Conservation (phyloP, 257 asterid species). For the Eucommia ulmoides region DNA sequence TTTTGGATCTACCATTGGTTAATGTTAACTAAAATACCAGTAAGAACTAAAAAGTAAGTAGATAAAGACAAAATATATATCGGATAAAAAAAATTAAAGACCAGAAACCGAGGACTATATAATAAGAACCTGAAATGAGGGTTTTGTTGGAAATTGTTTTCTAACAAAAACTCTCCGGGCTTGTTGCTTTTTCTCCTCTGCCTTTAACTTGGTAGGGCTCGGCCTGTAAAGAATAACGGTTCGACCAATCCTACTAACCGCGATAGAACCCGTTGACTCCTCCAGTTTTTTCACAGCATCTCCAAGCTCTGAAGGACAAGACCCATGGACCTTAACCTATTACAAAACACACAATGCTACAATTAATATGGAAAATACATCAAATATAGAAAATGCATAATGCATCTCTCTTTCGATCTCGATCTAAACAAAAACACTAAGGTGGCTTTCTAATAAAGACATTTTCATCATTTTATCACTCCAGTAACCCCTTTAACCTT, state of each 20-base stretch:
- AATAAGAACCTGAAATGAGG: constrained; percentile 28
- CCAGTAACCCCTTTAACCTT: too few relatives aligned
- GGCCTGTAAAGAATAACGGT: constrained; percentile 92
- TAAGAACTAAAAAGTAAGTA: not conserved
- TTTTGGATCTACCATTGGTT: not conserved
- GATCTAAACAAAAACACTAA: too few relatives aligned
- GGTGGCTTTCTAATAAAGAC: not conserved
- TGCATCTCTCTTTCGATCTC: not conserved
- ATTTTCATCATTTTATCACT: not conserved
- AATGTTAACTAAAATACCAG: not conserved
- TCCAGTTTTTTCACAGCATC: constrained; percentile 64
- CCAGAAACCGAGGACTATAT: too few relatives aligned
- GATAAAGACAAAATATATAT: not conserved
- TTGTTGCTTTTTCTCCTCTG: constrained; percentile 64
- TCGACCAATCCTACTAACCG: constrained; percentile 68
- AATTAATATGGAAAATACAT: not conserved
- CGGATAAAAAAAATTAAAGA: too few relatives aligned
- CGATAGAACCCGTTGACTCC: constrained; percentile 58
- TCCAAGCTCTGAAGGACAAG: constrained; percentile 71
- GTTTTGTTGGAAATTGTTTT: constrained; percentile 19
- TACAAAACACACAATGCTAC: not conserved
- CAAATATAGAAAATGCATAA: not conserved
- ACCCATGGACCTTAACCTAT: constrained; percentile 71
- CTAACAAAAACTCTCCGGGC: constrained; percentile 23
- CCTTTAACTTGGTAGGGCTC: constrained; percentile 63